Percentiles rank a stretch among this genome's conserved stretches.
These are phyloP conservation scores for Adansonia gregorii DNA, from an alignment of 441 rosid genomes.

Conservation along the genomic window DNA sequence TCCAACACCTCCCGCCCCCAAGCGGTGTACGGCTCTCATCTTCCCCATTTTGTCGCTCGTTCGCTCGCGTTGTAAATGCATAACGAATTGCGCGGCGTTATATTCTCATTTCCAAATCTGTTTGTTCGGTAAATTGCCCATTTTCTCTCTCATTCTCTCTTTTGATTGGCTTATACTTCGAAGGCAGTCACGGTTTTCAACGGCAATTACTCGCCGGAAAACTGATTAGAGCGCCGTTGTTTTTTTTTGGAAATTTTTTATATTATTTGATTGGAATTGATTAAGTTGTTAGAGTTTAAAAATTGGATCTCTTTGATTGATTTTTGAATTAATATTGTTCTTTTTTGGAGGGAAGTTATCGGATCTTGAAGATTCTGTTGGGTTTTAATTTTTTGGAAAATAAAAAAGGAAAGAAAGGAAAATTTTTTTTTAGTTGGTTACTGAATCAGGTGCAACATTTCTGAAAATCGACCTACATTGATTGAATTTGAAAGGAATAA, in stretches of 20 bases:
- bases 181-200: conserved; percentile 29
- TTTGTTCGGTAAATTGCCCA: background rate
- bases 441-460: background rate
- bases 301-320: conserved; percentile 3
- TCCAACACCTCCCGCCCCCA: background rate
- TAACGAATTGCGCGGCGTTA: conserved; percentile 22
- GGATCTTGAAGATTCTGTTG: conserved; percentile 27
- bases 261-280: background rate
- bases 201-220: conserved; percentile 21
- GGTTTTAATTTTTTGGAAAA: background rate
- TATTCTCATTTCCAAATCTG: background rate
- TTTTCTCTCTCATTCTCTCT: background rate
- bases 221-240: conserved; percentile 15
- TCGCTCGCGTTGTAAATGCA: background rate
- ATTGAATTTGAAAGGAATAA: background rate
- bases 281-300: background rate
- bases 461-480: conserved; percentile 44
- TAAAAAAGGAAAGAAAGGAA: background rate
- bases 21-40: conserved; percentile 35
- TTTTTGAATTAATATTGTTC: conserved; percentile 6
- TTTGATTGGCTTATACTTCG: background rate
- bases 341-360: conserved; percentile 23
- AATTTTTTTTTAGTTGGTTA: background rate
- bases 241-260: background rate
- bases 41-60: too few species aligned